Conservation (phyloP, 2,329 filamentous ascomycete species). For the Ophiocordyceps australis region DNA sequence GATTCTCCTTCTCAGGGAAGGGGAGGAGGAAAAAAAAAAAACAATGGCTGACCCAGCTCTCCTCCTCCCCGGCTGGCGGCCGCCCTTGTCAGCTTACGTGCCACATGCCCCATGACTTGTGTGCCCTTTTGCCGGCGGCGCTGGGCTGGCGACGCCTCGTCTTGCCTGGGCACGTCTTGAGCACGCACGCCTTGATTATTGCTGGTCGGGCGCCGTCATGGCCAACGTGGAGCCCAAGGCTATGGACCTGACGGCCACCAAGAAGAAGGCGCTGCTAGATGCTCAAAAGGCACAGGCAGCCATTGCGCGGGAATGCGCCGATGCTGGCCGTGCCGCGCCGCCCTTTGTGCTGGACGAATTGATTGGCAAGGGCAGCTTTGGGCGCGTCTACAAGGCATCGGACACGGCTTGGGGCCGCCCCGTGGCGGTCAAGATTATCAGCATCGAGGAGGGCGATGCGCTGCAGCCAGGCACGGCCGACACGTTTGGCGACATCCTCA, state of each 20-base stretch:
- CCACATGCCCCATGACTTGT: too few species aligned
- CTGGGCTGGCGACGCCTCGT: too few species aligned
- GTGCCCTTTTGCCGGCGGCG: too few species aligned
- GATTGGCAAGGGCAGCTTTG: conserved; percentile 59
- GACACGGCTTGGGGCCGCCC: conserved; percentile 26
- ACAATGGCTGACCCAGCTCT: too few species aligned
- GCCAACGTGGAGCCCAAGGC: not conserved
- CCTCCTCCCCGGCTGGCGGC: too few species aligned
- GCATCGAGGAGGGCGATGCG: conserved; percentile 62
- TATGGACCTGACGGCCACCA: conserved; percentile 23
- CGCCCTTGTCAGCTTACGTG: too few species aligned
- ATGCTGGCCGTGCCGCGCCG: conserved; percentile 39
- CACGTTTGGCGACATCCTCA: conserved; percentile 51
- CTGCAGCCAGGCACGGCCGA: conserved; percentile 45
- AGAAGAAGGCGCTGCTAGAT: conserved; percentile 46
- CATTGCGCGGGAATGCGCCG: conserved; percentile 42
- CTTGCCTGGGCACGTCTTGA: too few species aligned
- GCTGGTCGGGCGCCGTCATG: too few species aligned
- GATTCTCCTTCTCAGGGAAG: too few species aligned
- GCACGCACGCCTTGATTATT: too few species aligned
- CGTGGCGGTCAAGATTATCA: conserved; percentile 68
- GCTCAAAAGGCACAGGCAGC: conserved; percentile 49
- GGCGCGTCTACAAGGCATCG: conserved; percentile 54
- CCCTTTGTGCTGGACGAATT: conserved; percentile 52
- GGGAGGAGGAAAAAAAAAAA: too few species aligned